These are phyloP conservation scores for Penicillium psychrofluorescens DNA, from an alignment of 495 filamentous ascomycete species.

Conservation along the genomic window DNA sequence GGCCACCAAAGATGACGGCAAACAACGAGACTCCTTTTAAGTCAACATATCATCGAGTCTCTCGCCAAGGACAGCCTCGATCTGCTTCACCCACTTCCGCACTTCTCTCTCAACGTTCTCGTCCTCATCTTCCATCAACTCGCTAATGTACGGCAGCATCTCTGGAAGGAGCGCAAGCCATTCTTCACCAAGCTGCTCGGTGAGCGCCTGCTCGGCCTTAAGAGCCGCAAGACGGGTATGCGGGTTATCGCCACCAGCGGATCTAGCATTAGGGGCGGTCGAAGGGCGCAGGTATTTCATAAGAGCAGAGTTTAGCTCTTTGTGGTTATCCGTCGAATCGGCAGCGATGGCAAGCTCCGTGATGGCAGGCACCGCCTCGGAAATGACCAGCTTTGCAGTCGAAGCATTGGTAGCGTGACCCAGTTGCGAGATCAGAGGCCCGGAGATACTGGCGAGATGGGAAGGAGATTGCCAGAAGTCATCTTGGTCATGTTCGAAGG, in stretches of 20 bases:
- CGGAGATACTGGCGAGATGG: constrained; percentile 66
- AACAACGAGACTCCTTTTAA: constrained; percentile 25
- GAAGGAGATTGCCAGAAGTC: constrained; percentile 88
- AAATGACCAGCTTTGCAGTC: constrained; percentile 31
- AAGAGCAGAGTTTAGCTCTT: constrained; percentile 69
- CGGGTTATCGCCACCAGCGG: constrained; percentile 39
- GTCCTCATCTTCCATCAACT: constrained; percentile 92
- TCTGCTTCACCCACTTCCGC: constrained; percentile 73
- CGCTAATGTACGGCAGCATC: constrained; percentile 90
- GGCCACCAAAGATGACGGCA: constrained; percentile 1
- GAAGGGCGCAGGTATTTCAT: constrained; percentile 71
- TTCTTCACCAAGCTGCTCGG: constrained; percentile 75
- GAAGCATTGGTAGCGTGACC: constrained; percentile 40
- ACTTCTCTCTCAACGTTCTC: constrained; percentile 86
- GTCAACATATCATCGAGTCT: constrained; percentile 84
- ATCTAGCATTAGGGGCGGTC: constrained; percentile 48
- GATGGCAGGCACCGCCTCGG: constrained; percentile 49
- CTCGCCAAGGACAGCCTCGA: constrained; percentile 83
- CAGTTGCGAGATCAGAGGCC: constrained; percentile 63
- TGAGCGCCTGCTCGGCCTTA: constrained; percentile 68
- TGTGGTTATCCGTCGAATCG: constrained; percentile 80
- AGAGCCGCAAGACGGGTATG: constrained; percentile 65
- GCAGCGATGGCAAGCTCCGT: constrained; percentile 70
- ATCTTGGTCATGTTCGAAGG: constrained; percentile 75
- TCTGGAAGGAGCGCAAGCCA: constrained; percentile 86